These are phyloP conservation scores for Puccinia triticina DNA, from an alignment of 1,284 basidiomycete genomes.

Conservation along the genomic window DNA sequence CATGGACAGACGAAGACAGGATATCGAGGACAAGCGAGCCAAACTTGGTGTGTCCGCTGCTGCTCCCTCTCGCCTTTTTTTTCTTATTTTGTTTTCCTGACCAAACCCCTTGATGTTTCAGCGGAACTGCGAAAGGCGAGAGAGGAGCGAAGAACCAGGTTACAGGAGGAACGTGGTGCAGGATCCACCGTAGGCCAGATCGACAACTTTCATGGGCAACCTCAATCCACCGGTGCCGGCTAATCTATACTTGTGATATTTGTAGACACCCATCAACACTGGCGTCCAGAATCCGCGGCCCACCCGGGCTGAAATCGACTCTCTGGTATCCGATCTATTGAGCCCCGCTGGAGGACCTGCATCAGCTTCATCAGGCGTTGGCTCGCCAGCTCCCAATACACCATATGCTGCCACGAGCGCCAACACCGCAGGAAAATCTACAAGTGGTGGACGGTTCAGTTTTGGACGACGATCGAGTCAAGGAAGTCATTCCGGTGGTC, in stretches of 20 bases:
- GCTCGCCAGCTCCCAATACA: conserved; percentile 22
- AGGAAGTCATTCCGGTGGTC: conserved; percentile 47
- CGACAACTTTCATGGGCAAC: not conserved
- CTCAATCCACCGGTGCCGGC: not conserved
- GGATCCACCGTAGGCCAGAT: conserved; percentile 21
- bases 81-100: not conserved
- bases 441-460: conserved; percentile 28
- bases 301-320: conserved; percentile 46
- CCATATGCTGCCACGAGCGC: not conserved
- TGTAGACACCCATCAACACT: conserved; percentile 26
- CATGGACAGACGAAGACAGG: conserved; percentile 50
- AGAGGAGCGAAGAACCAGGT: conserved; percentile 45
- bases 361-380: conserved; percentile 2
- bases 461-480: conserved; percentile 45
- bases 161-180: conserved; percentile 41
- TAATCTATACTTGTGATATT: not conserved
- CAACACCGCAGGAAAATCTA: not conserved
- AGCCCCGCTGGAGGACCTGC: conserved; percentile 35
- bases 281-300: conserved; percentile 29
- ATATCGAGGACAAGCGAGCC: conserved; percentile 46
- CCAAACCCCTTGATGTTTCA: not conserved
- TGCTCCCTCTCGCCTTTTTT: not conserved
- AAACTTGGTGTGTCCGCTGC: conserved; percentile 34
- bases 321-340: conserved; percentile 44
- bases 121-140: conserved; percentile 49